Percentiles rank a stretch among this genome's conserved stretches.
phyloP scores from a whole-genome alignment of 768 basidiomycete genomes.

The Lentinula sp. region DNA sequence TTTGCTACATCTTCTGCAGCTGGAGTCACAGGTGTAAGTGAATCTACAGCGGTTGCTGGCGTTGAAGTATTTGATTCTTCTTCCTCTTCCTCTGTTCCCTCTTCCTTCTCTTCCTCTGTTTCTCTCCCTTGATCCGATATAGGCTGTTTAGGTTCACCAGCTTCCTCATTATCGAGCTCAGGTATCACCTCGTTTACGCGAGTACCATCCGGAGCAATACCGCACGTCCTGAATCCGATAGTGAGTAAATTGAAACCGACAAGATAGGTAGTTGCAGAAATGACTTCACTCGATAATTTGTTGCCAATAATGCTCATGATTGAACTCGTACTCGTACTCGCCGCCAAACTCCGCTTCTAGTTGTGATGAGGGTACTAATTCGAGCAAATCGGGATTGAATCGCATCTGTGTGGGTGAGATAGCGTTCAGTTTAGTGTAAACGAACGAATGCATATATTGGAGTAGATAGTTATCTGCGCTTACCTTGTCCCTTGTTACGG shows the following conservation, averaged over 20 bases:
- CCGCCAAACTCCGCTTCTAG: slow-evolving; percentile 84
- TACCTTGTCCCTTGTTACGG: slow-evolving; percentile 84
- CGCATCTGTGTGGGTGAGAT: slow-evolving; percentile 50
- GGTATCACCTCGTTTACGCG: slow-evolving; percentile 21
- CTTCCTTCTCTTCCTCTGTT: not conserved
- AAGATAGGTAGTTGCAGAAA: not conserved
- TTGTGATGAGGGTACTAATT: slow-evolving; percentile 69
- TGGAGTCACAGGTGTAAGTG: not conserved
- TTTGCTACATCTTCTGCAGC: not conserved
- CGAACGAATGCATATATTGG: too few relatives aligned
- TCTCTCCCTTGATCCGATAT: not conserved
- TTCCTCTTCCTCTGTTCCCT: not conserved
- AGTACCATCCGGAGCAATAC: slow-evolving; percentile 50
- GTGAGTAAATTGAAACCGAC: not conserved
- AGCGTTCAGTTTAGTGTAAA: not conserved
- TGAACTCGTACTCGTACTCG: slow-evolving; percentile 66
- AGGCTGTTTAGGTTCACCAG: not conserved
- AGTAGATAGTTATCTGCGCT: slow-evolving; percentile 4
- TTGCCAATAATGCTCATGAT: slow-evolving; percentile 72
- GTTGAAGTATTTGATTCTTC: not conserved
- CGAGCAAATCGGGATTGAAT: slow-evolving; percentile 78
- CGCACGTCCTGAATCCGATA: slow-evolving; percentile 39
- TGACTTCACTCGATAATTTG: slow-evolving; percentile 57
- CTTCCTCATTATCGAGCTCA: not conserved
- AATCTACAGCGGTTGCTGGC: not conserved